Percentiles rank a stretch among this genome's conserved stretches.
These are phyloP conservation scores for Plasmodium gonderi DNA, from an alignment of 169 alveolate genomes.

Conservation along the genomic window DNA sequence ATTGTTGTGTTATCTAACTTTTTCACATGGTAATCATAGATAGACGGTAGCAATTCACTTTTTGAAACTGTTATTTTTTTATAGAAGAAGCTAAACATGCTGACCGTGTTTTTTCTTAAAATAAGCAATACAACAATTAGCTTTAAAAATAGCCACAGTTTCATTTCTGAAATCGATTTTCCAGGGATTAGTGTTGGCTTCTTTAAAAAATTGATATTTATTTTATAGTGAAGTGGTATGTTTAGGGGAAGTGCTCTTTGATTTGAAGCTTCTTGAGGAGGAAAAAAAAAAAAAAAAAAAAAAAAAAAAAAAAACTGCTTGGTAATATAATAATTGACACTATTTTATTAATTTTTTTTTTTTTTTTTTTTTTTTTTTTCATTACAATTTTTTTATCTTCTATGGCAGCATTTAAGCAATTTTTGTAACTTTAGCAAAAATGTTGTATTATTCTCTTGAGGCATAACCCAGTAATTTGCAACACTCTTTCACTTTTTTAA, in stretches of 20 bases:
- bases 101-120: background rate
- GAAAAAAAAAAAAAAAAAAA: too few species aligned
- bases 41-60: constrained; percentile 17
- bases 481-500: too few species aligned
- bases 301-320: too few species aligned
- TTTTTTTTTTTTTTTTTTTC: background rate
- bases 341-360: background rate
- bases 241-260: too few species aligned
- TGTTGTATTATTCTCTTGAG: too few species aligned
- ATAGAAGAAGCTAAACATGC: constrained; percentile 49
- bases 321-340: background rate
- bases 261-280: too few species aligned
- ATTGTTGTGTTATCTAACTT: constrained; percentile 9
- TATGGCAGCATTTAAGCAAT: too few species aligned
- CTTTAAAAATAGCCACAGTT: background rate
- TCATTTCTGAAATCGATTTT: background rate
- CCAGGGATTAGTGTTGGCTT: background rate
- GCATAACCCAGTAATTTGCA: too few species aligned
- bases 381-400: too few species aligned
- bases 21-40: constrained; percentile 45
- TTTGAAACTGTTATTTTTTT: constrained; percentile 39
- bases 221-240: background rate
- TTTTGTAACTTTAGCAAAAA: too few species aligned
- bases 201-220: background rate
- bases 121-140: background rate